These are phyloP conservation scores for Diplodia intermedia DNA, from an alignment of 2,329 filamentous ascomycete genomes.

Conservation along the genomic window DNA sequence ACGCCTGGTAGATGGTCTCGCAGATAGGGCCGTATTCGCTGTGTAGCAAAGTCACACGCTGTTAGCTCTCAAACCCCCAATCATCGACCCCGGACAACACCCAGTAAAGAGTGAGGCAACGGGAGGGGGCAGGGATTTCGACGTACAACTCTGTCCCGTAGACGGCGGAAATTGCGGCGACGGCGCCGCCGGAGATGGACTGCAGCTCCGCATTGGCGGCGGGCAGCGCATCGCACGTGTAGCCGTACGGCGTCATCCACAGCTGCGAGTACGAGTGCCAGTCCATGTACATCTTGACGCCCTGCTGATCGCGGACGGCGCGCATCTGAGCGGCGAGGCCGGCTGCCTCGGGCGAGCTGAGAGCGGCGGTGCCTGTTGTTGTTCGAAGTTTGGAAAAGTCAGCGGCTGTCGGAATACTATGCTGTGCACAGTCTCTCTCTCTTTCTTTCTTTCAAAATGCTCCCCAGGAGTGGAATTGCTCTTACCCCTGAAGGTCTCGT, in stretches of 20 bases:
- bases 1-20: constrained; percentile 66
- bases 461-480: constrained; percentile 52
- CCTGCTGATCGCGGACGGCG: constrained; percentile 53
- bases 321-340: constrained; percentile 57
- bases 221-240: constrained; percentile 59
- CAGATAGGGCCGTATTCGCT: constrained; percentile 58
- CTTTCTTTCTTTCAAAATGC: not conserved
- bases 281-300: constrained; percentile 69
- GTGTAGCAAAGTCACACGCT: constrained; percentile 9
- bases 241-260: constrained; percentile 58
- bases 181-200: constrained; percentile 57
- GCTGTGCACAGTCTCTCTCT: not conserved
- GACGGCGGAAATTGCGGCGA: constrained; percentile 61
- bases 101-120: no score
- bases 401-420: not conserved
- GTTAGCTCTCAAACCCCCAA: not conserved
- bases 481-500: constrained; percentile 40
- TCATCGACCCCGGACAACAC: no score
- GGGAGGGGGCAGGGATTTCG: not conserved
- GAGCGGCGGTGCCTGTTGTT: constrained; percentile 47
- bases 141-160: constrained; percentile 38
- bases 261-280: constrained; percentile 63
- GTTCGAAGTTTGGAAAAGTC: constrained; percentile 46
- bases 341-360: constrained; percentile 48
- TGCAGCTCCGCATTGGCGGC: constrained; percentile 59